These are phyloP conservation scores for Guadua angustifolia DNA, from an alignment of 176 grass and related monocot genomes.

Conservation along the genomic window DNA sequence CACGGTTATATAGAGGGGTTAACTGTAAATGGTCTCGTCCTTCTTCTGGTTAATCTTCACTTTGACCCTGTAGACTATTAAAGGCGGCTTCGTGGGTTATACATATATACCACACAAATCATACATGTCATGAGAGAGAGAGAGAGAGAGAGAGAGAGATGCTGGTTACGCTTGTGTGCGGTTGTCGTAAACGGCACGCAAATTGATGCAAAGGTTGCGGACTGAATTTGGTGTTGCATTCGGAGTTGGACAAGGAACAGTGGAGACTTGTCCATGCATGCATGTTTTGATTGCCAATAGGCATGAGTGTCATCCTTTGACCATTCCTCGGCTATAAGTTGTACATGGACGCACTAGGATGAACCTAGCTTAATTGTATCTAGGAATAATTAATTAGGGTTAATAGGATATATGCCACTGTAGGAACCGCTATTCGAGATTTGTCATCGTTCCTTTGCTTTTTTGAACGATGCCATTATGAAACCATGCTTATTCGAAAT, in stretches of 20 bases:
- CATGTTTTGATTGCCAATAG: background rate
- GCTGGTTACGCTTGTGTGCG: background rate
- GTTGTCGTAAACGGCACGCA: conserved; percentile 67
- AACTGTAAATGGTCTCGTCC: background rate
- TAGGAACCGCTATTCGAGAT: no score
- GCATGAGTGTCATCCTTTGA: conserved; percentile 31
- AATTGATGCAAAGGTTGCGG: conserved; percentile 36
- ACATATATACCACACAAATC: conserved; percentile 28
- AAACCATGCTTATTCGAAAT: no score
- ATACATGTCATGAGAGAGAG: conserved; percentile 1
- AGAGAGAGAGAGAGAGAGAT: background rate
- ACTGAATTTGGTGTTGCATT: background rate
- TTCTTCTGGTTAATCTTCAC: conserved; percentile 27
- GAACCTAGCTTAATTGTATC: background rate
- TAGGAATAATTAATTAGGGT: no score
- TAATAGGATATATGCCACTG: no score
- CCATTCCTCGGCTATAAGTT: background rate
- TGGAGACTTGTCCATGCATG: conserved; percentile 1
- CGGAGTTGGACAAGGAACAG: conserved; percentile 6
- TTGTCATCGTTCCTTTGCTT: no score
- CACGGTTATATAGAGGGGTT: conserved; percentile 53
- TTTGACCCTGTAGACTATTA: conserved; percentile 47
- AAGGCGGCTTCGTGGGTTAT: background rate
- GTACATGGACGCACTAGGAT: background rate
- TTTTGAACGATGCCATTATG: no score